Percentiles rank a stretch among this genome's conserved stretches.
Conservation (phyloP, 805 yeast genomes). For the Kluyveromyces siamensis region DNA sequence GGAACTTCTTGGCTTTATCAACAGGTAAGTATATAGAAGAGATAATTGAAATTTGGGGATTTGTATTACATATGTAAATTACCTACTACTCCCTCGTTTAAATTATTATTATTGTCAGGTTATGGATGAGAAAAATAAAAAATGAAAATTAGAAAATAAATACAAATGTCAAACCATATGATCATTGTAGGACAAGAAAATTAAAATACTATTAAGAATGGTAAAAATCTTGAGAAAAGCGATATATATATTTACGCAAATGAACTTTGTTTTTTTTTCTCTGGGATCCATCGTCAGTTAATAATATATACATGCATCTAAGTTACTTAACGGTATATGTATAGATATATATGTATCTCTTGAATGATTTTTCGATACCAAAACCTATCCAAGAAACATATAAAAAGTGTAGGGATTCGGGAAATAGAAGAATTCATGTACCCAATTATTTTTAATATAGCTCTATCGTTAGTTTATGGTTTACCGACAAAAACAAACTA, state of each 20-base stretch:
- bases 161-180: neutral
- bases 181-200: neutral
- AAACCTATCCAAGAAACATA: neutral
- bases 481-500: neutral
- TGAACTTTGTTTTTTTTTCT: too few relatives aligned
- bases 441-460: neutral
- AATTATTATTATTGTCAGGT: neutral
- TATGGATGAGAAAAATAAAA: neutral
- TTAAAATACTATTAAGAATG: too few relatives aligned
- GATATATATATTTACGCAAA: too few relatives aligned
- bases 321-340: neutral
- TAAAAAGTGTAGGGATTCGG: neutral
- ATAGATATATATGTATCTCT: neutral
- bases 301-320: neutral
- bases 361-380: neutral
- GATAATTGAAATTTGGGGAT: neutral
- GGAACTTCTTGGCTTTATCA: too few relatives aligned
- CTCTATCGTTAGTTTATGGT: neutral
- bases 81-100: neutral
- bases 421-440: neutral
- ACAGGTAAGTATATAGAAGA: too few relatives aligned
- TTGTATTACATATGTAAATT: neutral
- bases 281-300: neutral
- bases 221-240: too few relatives aligned
- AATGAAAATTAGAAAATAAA: neutral